Evolutionary conservation across 2,329 filamentous ascomycete genomes (phyloP), one percentile per base, ranked within the genome.

Genomic region (Trichoderma lentiforme): DNA sequence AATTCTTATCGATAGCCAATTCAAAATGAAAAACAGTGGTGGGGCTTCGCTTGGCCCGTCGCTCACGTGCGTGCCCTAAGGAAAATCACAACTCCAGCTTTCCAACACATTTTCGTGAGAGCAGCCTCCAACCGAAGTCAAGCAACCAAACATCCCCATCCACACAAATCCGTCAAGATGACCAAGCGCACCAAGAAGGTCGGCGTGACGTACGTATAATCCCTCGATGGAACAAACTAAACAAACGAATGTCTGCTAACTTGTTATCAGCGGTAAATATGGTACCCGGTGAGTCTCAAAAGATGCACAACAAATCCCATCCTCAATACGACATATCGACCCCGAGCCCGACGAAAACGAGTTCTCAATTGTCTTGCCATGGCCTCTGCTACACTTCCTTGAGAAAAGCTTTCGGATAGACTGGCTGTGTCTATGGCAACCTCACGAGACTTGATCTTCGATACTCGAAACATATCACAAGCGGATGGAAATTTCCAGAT

Each of bases 161-260:
- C 78, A 77, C 78, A 81, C 80, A 82, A 74, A 78, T 75, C 83
- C 83, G 85, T 84, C 89, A 94, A 91, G 86, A 96, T 96, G 93
- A 94, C 93, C 85, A 95, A 96, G 91, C 91, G 94, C 89, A 97
- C 94, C 79, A 97, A 84, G 92, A 97, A 97, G 93, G 94, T 97
- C 91, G 94, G 94, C 86, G 95, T 98, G 86, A 98, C 95, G 82
- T 84, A 81, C 74, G 82, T 84, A 80, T 76, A 39, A 28, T 24
- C 36, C 24, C 34, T 36, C 21, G 11, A 64, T 21, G 34, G 67
- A 73, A 21, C 63, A 7, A 32, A 62, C 15, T 30, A 18, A 63
- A 28, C 9, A 73, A 61, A 51, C 9, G 58, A 60, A 58, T 51
- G 57, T 58, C 73, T 78, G 78, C 78, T 82, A 80, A 83, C 77